phyloP scores from a whole-genome alignment of 1,284 basidiomycete species.

The Golubevia sp. region DNA sequence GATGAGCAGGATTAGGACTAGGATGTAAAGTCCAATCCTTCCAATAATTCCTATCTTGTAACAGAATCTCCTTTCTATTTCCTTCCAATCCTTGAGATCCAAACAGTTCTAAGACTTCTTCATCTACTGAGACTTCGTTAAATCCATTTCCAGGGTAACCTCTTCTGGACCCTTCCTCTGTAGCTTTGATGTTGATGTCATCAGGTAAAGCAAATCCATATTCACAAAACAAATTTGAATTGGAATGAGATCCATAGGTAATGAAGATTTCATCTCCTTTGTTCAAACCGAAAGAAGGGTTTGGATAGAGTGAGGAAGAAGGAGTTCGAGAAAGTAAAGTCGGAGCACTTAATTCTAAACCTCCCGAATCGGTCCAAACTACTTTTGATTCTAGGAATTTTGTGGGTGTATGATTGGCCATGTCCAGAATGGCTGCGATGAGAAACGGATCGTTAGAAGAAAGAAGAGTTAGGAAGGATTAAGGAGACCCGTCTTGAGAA shows the following conservation, averaged over 20 bases:
- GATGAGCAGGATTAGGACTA: constrained; percentile 39
- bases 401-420: constrained; percentile 53
- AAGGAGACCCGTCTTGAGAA: background rate
- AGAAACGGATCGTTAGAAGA: background rate
- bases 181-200: background rate
- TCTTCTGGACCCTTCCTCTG: too few relatives aligned
- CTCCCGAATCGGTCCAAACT: constrained; percentile 17
- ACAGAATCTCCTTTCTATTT: constrained; percentile 29
- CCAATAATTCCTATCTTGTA: constrained; percentile 47
- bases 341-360: constrained; percentile 34
- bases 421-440: constrained; percentile 40
- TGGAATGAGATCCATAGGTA: constrained; percentile 49
- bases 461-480: too few relatives aligned
- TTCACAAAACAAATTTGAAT: constrained; percentile 36
- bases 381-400: constrained; percentile 32
- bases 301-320: background rate
- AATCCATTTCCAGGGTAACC: constrained; percentile 35
- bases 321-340: background rate
- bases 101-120: constrained; percentile 16
- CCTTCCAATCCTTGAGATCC: constrained; percentile 16
- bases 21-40: constrained; percentile 47
- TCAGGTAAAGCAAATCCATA: constrained; percentile 44
- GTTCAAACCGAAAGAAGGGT: constrained; percentile 1
- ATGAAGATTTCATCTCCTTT: constrained; percentile 42
- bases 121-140: constrained; percentile 33